Conservation (phyloP, 2,329 filamentous ascomycete species). For the Amesomyces nigricolor region DNA sequence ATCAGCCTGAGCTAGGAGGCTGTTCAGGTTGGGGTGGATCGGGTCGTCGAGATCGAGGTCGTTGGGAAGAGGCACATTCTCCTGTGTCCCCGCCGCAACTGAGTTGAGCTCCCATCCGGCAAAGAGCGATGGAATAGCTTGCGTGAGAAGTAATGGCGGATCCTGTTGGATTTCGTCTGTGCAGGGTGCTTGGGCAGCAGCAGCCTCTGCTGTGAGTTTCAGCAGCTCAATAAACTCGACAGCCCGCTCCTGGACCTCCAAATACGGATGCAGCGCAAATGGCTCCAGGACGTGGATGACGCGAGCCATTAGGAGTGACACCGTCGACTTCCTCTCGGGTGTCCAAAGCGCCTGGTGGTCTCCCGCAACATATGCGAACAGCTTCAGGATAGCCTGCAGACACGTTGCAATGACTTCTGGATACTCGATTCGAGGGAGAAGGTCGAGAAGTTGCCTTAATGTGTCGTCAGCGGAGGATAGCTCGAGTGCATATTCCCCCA, state of each 20-base stretch:
- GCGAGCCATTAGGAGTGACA: constrained; percentile 71
- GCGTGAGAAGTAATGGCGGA: constrained; percentile 76
- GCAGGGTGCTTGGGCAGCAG: constrained; percentile 57
- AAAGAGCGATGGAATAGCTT: constrained; percentile 86
- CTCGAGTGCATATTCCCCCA: constrained; percentile 79
- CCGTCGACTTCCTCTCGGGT: constrained; percentile 63
- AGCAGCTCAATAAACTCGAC: constrained; percentile 90
- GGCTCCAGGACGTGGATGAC: constrained; percentile 78
- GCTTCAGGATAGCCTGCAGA: constrained; percentile 78
- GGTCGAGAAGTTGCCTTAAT: constrained; percentile 67
- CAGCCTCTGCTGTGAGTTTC: constrained; percentile 78
- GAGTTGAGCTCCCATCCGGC: constrained; percentile 85
- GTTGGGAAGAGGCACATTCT: constrained; percentile 74
- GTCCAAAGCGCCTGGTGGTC: constrained; percentile 65
- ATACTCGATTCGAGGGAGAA: constrained; percentile 50
- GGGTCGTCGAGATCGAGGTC: constrained; percentile 73
- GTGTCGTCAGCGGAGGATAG: constrained; percentile 65
- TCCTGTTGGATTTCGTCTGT: constrained; percentile 53
- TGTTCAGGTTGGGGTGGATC: constrained; percentile 69
- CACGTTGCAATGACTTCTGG: constrained; percentile 69
- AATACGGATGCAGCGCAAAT: constrained; percentile 71
- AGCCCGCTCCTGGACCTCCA: constrained; percentile 92
- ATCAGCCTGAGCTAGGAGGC: constrained; percentile 58
- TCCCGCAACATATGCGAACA: constrained; percentile 68
- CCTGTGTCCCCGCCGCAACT: constrained; percentile 74